Evolutionary conservation across 1,284 basidiomycete species (phyloP), one percentile per base, ranked within the genome.

Genomic region (Cryptococcus deneoformans): DNA sequence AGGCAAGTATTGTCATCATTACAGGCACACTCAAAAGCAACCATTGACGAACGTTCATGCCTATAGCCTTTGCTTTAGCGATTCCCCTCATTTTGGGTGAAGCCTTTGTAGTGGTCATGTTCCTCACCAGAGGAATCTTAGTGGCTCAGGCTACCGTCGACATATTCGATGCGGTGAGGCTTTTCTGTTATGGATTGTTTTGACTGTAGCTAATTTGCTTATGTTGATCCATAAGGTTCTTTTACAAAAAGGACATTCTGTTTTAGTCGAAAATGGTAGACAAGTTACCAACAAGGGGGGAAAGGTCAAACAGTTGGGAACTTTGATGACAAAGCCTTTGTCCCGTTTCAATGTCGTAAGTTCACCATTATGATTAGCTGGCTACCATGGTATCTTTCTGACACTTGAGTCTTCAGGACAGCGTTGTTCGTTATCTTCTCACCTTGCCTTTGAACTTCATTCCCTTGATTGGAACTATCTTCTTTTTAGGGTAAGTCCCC

Each of bases 401-500:
- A 29, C 29, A 29, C 29, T 29, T 29, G 29, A 29, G 29, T 29
- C 29, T 29, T 9, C 50, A 72, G 70, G 72, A 76, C 60, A 74
- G 69, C 54, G 54, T 78, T 3, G 70, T 79, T 0, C 67, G 79
- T 55, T 79, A 79, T 61, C 49, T 79, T 16, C 61, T 79, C 46
- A 77, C 73, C 10, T 63, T 80, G 3, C 79, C 79, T 14, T 68
- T 80, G 61, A 88, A 88, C 74, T 77, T 85, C 44, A 81, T 89
- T 38, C 87, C 87, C 0, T 79, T 83, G 9, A 79, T 88, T 38
- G 87, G 87, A 8, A 87, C 87, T 0, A 82, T 79, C 7, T 73
- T 85, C 58, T 89, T 89, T 77, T 60, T 81, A 20, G 68, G 76
- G 73, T 71, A 35, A 50, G 68, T 14, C 9, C 7, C 35, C 36